Evolutionary conservation across 768 basidiomycete species (phyloP), one percentile per base, ranked within the genome.

Genomic region (Xerocomus spinulosus): DNA sequence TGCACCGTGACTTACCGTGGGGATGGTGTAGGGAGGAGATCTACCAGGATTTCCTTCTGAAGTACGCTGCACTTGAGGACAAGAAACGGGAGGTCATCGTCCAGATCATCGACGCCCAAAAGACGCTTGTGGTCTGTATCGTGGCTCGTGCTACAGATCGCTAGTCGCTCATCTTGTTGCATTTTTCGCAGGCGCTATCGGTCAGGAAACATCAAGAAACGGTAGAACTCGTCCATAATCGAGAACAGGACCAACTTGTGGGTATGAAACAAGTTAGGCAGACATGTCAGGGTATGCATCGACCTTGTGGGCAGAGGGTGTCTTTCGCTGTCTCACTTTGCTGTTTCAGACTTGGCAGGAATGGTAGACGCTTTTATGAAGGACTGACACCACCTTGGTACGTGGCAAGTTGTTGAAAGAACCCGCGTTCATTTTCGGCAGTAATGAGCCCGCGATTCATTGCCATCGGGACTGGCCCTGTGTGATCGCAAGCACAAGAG

Each of bases 201-300:
- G 55, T 68, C 28, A 52, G 53, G 32, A 53, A 56, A 45, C 67
- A 67, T 30, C 67, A 65, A n/a, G 55, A 56, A 12, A 49, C 44
- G 6, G 36, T 67, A 6, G 55, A 56, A 33, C 50, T 51, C 18
- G 42, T 52, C 13, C 53, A 58, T 18, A 28, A 60, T 15, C 53
- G 54, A 4, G 67, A 67, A 35, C 58, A 62, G 5, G 44, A 49
- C 17, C 64, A 66, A 32, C 12, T 52, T 9, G 54, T 64, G 35
- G 55, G 53, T 17, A 51, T 68, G 42, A 52, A 39, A 32, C 42
- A 56, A 28, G 23, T 58, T 44, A 58, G 54, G 14, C 42, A 50
- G 10, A 30, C 61, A 3, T 62, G 48, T 35, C 52, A 55, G 48
- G 62, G 64, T 66, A 35, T 3, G 53, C 3, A 13, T 35, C 9